A percentile compares a stretch with the other conserved stretches of the same genome.
Conservation (phyloP, 1,284 basidiomycete species). For the Neotropicomus parvogracilis region DNA sequence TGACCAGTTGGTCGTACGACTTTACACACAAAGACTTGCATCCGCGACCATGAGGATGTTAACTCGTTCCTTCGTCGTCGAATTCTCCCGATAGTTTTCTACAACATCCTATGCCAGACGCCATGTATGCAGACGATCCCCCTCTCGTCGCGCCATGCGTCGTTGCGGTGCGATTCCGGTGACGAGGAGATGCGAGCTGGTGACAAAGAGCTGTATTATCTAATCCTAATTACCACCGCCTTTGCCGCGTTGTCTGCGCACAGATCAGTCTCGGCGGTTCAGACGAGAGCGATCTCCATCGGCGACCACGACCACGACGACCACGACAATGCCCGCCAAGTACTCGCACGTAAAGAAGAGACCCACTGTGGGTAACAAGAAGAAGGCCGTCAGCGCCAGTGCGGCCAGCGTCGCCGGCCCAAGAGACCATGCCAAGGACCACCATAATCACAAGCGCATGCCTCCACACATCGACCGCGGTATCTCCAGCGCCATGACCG, state of each 20-base stretch:
- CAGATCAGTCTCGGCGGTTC: constrained; percentile 3
- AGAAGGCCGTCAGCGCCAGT: constrained; percentile 36
- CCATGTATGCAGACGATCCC: no score
- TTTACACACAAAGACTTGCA: no score
- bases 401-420: constrained; percentile 6
- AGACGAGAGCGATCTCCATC: not conserved
- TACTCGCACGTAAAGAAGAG: constrained; percentile 70
- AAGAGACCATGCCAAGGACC: constrained; percentile 33
- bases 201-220: no score
- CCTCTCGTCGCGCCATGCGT: no score
- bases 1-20: no score
- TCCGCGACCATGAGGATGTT: no score
- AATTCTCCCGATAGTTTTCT: constrained; percentile 9
- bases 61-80: constrained; percentile 20
- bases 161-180: constrained; percentile 3
- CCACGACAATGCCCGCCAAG: constrained; percentile 54
- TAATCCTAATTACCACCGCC: constrained; percentile 12
- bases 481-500: constrained; percentile 50
- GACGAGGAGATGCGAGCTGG: constrained; percentile 14
- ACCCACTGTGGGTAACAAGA: constrained; percentile 40
- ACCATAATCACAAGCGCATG: constrained; percentile 32
- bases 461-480: constrained; percentile 50
- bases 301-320: not conserved
- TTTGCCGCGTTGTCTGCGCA: constrained; percentile 18
- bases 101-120: constrained; percentile 8